phyloP scores from a whole-genome alignment of 202 grass and related monocot species.

The Brachypodium distachyon region DNA sequence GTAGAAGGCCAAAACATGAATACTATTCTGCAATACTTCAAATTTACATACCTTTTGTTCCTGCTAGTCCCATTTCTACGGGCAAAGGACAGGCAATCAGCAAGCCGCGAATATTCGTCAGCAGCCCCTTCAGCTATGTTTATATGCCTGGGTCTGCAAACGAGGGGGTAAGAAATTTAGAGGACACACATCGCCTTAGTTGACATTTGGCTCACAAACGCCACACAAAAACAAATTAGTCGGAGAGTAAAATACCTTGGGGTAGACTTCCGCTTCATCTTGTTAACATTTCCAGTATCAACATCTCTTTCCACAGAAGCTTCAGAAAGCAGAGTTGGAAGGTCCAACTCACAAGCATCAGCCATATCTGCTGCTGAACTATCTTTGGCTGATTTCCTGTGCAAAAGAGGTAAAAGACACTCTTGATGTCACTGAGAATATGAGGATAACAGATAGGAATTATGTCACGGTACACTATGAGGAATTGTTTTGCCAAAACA shows the following conservation, averaged over 20 bases:
- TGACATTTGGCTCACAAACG: background rate
- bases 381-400: conserved; percentile 27
- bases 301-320: conserved; percentile 19
- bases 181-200: background rate
- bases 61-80: conserved; percentile 16
- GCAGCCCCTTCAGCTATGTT: conserved; percentile 12
- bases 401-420: background rate
- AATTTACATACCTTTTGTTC: background rate
- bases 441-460: background rate
- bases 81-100: conserved; percentile 26
- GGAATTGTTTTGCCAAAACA: background rate
- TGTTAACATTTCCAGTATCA: conserved; percentile 8
- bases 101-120: conserved; percentile 19
- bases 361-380: conserved; percentile 20
- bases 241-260: conserved; percentile 17
- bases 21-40: background rate
- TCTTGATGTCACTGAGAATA: background rate
- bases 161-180: background rate
- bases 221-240: background rate
- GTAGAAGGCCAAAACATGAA: background rate
- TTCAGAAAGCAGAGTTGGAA: conserved; percentile 14
- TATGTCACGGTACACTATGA: background rate
- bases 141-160: conserved; percentile 35
- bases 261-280: conserved; percentile 12
- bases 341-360: background rate